These are phyloP conservation scores for Fusarium duplospermum DNA, from an alignment of 2,329 filamentous ascomycete genomes.

Conservation along the genomic window DNA sequence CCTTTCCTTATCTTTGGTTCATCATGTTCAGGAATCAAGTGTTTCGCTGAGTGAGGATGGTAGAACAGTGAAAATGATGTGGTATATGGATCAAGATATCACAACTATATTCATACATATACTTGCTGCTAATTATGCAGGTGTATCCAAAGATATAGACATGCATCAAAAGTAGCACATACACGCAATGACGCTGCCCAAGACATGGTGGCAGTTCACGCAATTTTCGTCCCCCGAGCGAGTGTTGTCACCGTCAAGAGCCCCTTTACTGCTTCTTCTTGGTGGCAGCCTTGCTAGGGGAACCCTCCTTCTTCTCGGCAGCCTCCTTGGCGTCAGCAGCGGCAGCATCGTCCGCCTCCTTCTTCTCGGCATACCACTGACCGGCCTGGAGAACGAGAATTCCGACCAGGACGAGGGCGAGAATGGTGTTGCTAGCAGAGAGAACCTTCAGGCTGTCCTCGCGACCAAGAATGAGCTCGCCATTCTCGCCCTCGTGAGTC, in stretches of 20 bases:
- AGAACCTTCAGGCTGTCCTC: conserved; percentile 94
- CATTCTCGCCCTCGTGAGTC: conserved; percentile 56
- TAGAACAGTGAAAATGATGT: background rate
- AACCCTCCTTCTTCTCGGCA: conserved; percentile 52
- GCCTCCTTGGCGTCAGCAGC: conserved; percentile 62
- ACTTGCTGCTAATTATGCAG: background rate
- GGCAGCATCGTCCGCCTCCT: conserved; percentile 84
- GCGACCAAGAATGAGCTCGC: conserved; percentile 77
- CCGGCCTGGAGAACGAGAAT: conserved; percentile 94
- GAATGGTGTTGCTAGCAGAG: conserved; percentile 93
- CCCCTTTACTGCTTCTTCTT: conserved; percentile 53
- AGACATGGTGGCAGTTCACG: background rate
- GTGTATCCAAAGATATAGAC: background rate
- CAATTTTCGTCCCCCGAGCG: background rate
- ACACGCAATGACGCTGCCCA: background rate
- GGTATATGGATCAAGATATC: background rate
- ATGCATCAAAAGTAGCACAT: conserved; percentile 1
- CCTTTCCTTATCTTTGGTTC: background rate
- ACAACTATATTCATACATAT: conserved; percentile 4
- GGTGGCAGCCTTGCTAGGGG: conserved; percentile 42
- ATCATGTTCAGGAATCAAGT: background rate
- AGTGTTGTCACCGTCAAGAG: background rate
- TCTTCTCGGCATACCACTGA: conserved; percentile 98
- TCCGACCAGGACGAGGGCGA: conserved; percentile 91
- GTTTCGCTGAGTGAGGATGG: background rate